Percentiles rank a stretch among this genome's conserved stretches.
Evolutionary conservation across 352 stramenopile genomes (phyloP).

Genomic region (Peronospora farinosa): DNA sequence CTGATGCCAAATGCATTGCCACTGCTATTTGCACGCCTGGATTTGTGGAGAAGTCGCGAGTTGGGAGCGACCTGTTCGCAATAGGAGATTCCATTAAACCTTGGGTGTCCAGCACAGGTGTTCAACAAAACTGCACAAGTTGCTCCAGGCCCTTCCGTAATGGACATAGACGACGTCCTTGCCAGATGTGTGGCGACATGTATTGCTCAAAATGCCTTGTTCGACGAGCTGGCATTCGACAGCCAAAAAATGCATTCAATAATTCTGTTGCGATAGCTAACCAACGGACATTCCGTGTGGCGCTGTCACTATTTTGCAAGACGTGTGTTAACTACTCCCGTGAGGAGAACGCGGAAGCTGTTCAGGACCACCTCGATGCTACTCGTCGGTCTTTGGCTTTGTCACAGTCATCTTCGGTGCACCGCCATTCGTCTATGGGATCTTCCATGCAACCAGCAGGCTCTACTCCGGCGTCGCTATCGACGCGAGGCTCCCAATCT

Average conservation of each 20-base stretch:
- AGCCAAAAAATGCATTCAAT: conserved; percentile 19
- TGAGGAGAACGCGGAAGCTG: conserved; percentile 22
- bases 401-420: conserved; percentile 17
- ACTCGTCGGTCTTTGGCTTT: conserved; percentile 17
- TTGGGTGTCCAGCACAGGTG: conserved; percentile 42
- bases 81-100: conserved; percentile 36
- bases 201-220: conserved; percentile 71
- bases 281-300: conserved; percentile 41
- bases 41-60: conserved; percentile 28
- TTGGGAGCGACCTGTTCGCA: conserved; percentile 20
- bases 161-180: conserved; percentile 58
- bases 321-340: conserved; percentile 50
- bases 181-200: conserved; percentile 65
- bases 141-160: conserved; percentile 53
- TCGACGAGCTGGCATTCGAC: conserved; percentile 36
- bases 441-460: conserved; percentile 19
- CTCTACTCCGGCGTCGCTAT: conserved; percentile 17
- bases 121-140: conserved; percentile 46
- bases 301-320: conserved; percentile 56
- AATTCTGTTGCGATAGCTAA: conserved; percentile 17
- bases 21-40: conserved; percentile 37
- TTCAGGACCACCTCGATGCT: conserved; percentile 13
- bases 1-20: conserved; percentile 57
- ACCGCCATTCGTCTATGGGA: conserved; percentile 15
- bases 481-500: conserved; percentile 3